Base-by-base conservation (phyloP, 2,329 filamentous ascomycete species). In the Didymella pomorum region DNA sequence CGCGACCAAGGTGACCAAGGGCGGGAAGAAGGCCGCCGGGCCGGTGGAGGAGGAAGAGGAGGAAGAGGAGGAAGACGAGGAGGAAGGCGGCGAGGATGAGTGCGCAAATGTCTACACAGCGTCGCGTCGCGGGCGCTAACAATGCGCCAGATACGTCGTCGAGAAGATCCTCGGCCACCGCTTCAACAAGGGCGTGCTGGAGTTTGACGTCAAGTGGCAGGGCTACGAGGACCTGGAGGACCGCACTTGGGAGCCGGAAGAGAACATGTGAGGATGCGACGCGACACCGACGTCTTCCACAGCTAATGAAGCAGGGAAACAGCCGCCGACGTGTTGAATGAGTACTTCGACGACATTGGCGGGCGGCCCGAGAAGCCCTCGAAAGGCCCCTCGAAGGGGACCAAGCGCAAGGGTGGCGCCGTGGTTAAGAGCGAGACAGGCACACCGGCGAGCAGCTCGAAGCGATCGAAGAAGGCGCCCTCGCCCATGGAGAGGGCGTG, bases 131-230 rank as follows among this genome's bases (percentile, higher is more conserved):
- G 42, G 59, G 50, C 10, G 58, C 68, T 78, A 52, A 74, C 63
- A 68, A 4, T 5, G 52, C 47, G 56, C 73, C 63, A 91, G 89
- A 70, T 93, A 85, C 68, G 84, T 91, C 14, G 90, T 95, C 4
- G 90, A 94, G 72, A 84, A 86, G 67, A 93, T 95, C 66, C 72
- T 88, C 44, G 82, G 79, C 29, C 91, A 94, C 76, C 82, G 84
- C 53, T 81, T 89, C 43, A 44, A 52, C 23, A 69, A 71, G 69
- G 68, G 68, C 58, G 51, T 51, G 10, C 56, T 72, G 0, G 82
- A 83, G 45, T 93, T 89, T 70, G 83, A 89, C 50, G 89, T 95
- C 33, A 93, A 94, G 69, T 95, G 91, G 91, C 86, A 91, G 63
- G 91, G 91, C 3, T 95, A 89, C 61, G 86, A 90, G 0, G 84